Conservation (phyloP, 179 eudicot species). For the Carnegiea gigantea region DNA sequence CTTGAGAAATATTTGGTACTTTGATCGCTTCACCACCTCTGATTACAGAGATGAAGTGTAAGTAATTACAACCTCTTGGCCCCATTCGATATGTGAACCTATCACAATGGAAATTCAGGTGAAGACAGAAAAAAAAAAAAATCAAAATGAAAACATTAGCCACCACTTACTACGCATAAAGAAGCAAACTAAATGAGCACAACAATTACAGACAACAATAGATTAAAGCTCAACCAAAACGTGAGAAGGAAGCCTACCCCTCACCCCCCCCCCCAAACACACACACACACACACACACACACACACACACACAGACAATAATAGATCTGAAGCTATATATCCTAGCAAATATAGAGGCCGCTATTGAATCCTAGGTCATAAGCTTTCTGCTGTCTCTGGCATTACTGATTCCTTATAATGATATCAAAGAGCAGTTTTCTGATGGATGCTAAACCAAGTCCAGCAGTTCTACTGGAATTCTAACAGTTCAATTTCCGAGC, state of each 20-base stretch:
- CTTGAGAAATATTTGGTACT: slow-evolving; percentile 43
- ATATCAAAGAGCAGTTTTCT: not conserved
- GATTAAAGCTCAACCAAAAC: not conserved
- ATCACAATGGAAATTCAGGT: slow-evolving; percentile 7
- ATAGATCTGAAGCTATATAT: not conserved
- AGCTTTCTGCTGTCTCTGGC: not conserved
- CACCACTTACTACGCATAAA: not conserved
- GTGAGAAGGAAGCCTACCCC: not conserved
- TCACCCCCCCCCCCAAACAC: not conserved
- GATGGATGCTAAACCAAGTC: not conserved
- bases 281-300: too few relatives aligned
- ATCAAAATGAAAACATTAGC: not conserved
- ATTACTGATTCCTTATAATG: not conserved
- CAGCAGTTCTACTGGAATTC: not conserved
- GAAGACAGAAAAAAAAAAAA: not conserved
- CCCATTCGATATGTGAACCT: slow-evolving; percentile 42
- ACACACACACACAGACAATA: too few relatives aligned
- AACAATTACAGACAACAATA: not conserved
- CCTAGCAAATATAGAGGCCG: not conserved
- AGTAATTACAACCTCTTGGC: slow-evolving; percentile 48
- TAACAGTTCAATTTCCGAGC: not conserved
- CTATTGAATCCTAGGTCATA: not conserved
- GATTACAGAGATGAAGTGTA: slow-evolving; percentile 56
- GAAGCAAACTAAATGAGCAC: not conserved
- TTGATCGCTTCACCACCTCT: slow-evolving; percentile 45